Evolutionary conservation across 1,139 yeast species (phyloP), one percentile per base, ranked within the genome.

Genomic region (Suhomyces chickasaworum): DNA sequence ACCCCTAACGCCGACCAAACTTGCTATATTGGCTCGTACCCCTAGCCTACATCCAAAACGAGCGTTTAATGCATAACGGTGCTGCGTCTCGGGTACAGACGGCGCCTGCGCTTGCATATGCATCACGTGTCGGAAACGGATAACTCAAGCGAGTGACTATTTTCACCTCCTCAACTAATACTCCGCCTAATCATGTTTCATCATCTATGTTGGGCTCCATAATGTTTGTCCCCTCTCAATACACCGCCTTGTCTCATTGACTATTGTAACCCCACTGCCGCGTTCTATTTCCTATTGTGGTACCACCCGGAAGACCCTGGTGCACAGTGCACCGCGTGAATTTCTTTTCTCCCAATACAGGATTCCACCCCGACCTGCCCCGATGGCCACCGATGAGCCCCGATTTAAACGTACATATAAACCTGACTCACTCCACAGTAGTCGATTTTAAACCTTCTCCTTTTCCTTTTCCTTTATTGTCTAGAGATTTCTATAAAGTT

Each of bases 21-120:
- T 29, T 29, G 32, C 32, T 29, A 9, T 13, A 7, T 29, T 29
- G 7, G 32, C 32, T 17, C 3, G 9, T 13, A 8, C 32, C 16
- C 17, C 32, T 13, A 15, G 6, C 32, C 32, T 13, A 10, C 32
- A 29, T 13, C 17, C 32, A 10, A 6, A 15, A 29, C 32, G 32
- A 9, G 17, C 17, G 32, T 15, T 29, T 29, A 10, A 15, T 2
- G 32, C 32, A 13, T 18, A 39, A 39, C 34, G 27, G 29, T 17
- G 25, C 15, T 20, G 18, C 35, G 8, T n/a, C 23, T 36, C 40
- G 44, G 44, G 44, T 41, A 36, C 15, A 21, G 44, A 36, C 44
- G 40, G 44, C 38, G 40, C 39, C 44, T 32, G 36, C 38, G 25
- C n/a, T n/a, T n/a, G n/a, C n/a, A n/a, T n/a, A n/a, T n/a, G n/a